Percentiles rank a stretch among this genome's conserved stretches.
Conservation (phyloP, 345 rosid genomes). For the Odontarrhena argentea region DNA sequence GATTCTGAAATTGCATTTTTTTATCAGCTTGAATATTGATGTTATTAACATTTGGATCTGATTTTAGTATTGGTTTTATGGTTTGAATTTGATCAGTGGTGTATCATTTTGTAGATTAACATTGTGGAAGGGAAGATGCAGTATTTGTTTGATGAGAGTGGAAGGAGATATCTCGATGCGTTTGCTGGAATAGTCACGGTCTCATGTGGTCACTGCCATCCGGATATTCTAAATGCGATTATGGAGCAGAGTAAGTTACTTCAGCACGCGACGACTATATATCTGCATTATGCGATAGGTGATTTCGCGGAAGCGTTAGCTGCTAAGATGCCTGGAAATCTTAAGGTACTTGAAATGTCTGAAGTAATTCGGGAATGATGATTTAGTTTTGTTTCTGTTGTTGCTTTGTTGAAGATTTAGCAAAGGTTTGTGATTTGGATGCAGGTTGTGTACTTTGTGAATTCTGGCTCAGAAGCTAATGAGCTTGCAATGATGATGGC, state of each 20-base stretch:
- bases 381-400: constrained; percentile 4
- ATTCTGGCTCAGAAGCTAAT: constrained; percentile 95
- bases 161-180: constrained; percentile 78
- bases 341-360: constrained; percentile 52
- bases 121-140: constrained; percentile 99
- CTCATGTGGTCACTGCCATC: constrained; percentile 97
- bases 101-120: constrained; percentile 53
- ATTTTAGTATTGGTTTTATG: neutral
- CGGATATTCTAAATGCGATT: constrained; percentile 68
- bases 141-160: constrained; percentile 82
- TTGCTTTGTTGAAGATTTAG: constrained; percentile 12
- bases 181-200: constrained; percentile 94
- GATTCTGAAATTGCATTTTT: constrained; percentile 1
- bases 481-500: constrained; percentile 97
- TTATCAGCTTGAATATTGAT: neutral
- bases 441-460: constrained; percentile 92
- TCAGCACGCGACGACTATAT: constrained; percentile 89
- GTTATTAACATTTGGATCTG: constrained; percentile 5
- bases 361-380: neutral
- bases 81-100: neutral
- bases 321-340: constrained; percentile 88
- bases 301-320: constrained; percentile 94
- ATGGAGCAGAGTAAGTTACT: constrained; percentile 79
- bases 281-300: constrained; percentile 77
- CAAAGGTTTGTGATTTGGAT: constrained; percentile 32